These are phyloP conservation scores for Globisporangium heterothallicum DNA, from an alignment of 352 stramenopile species.

Conservation along the genomic window DNA sequence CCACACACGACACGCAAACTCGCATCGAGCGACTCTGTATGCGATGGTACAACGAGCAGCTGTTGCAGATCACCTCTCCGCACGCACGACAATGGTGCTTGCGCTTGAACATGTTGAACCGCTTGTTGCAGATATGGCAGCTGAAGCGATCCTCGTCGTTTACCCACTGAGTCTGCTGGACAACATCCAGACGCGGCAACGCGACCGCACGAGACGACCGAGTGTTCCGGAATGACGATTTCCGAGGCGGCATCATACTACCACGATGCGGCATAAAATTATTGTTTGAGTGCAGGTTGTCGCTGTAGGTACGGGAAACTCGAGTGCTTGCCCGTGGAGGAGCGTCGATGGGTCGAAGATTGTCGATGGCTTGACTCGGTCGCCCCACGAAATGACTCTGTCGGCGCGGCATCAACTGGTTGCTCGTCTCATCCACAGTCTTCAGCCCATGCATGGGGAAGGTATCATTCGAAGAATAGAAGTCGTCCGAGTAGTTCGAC, in stretches of 20 bases:
- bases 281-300: constrained; percentile 23
- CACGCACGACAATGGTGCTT: constrained; percentile 86
- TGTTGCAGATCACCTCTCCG: constrained; percentile 84
- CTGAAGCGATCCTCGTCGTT: constrained; percentile 83
- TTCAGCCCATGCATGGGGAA: constrained; percentile 62
- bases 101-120: constrained; percentile 85
- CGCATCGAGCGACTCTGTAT: constrained; percentile 83
- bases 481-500: constrained; percentile 62
- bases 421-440: constrained; percentile 68
- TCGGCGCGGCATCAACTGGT: constrained; percentile 39
- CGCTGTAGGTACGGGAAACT: constrained; percentile 38
- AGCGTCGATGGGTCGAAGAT: constrained; percentile 48
- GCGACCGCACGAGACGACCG: constrained; percentile 69
- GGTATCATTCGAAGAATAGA: constrained; percentile 47
- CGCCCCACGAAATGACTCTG: constrained; percentile 21
- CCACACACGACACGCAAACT: constrained; percentile 79
- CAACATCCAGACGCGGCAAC: constrained; percentile 64
- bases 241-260: constrained; percentile 39
- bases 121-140: constrained; percentile 87
- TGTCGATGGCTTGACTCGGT: constrained; percentile 33
- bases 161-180: constrained; percentile 80
- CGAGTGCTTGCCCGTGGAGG: constrained; percentile 28
- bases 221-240: constrained; percentile 72
- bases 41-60: constrained; percentile 76
- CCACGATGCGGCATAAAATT: constrained; percentile 17